Evolutionary conservation across 2,329 filamentous ascomycete genomes (phyloP).

Genomic region (Domatiomyces globalis): DNA sequence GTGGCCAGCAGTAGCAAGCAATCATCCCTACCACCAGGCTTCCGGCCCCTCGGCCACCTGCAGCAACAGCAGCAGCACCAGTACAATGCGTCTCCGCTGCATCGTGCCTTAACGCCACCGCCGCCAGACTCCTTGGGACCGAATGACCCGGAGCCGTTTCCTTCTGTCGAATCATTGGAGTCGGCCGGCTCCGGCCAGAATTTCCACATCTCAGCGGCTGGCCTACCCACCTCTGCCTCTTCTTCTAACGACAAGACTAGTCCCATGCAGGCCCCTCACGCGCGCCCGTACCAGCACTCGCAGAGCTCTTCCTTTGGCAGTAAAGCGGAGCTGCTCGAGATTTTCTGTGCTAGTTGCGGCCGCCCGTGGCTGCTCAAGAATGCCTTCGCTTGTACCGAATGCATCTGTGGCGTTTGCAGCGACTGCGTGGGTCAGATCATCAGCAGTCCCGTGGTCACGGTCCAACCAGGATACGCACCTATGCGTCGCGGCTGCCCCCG

Average conservation of each 20-base stretch:
- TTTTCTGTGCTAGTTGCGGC: conserved; percentile 83
- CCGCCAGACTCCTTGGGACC: conserved; percentile 43
- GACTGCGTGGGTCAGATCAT: conserved; percentile 54
- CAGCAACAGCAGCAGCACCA: conserved; percentile 25
- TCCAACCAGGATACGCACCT: conserved; percentile 21
- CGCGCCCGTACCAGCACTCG: conserved; percentile 26
- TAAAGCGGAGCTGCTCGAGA: conserved; percentile 50
- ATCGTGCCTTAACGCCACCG: conserved; percentile 80
- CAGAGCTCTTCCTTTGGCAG: conserved; percentile 41
- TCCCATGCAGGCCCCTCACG: conserved; percentile 29
- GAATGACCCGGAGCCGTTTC: conserved; percentile 63
- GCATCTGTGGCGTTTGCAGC: conserved; percentile 82
- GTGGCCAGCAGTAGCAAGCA: conserved; percentile 32
- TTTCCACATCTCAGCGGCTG: conserved; percentile 54
- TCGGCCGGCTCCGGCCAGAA: conserved; percentile 44
- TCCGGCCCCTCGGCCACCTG: conserved; percentile 32
- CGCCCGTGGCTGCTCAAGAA: conserved; percentile 62
- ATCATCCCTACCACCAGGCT: conserved; percentile 48
- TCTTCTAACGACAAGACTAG: conserved; percentile 46
- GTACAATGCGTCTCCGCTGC: conserved; percentile 80
- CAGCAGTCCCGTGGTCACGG: conserved; percentile 26
- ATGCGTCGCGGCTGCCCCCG: conserved; percentile 31
- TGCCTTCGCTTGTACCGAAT: conserved; percentile 89
- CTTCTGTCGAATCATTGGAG: conserved; percentile 72
- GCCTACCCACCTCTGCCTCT: conserved; percentile 55